Percentiles rank a stretch among this genome's conserved stretches.
Conservation (phyloP, 2,329 filamentous ascomycete species). For the Botrytis elliptica region DNA sequence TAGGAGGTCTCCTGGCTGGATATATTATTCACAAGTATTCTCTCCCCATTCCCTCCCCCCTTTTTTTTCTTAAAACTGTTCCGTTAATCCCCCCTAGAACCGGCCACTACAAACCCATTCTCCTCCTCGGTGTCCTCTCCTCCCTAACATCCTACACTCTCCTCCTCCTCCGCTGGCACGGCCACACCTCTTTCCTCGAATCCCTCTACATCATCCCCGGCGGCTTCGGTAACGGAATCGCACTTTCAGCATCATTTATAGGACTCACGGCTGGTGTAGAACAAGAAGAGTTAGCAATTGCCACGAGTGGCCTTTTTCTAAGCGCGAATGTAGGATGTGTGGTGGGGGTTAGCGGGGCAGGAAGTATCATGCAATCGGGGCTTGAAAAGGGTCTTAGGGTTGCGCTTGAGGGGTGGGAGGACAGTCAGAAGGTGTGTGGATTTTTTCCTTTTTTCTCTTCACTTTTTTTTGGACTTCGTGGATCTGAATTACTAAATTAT, state of each 20-base stretch:
- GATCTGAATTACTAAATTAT: neutral
- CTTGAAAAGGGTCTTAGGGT: slow-evolving; percentile 26
- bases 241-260: slow-evolving; percentile 49
- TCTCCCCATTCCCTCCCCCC: too few species aligned
- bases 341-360: slow-evolving; percentile 28
- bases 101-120: slow-evolving; percentile 57
- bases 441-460: neutral
- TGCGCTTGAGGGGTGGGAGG: slow-evolving; percentile 23
- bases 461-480: neutral
- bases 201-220: slow-evolving; percentile 59
- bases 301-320: slow-evolving; percentile 49
- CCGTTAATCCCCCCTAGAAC: slow-evolving; percentile 40
- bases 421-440: slow-evolving; percentile 6
- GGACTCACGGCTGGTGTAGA: slow-evolving; percentile 49
- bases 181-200: slow-evolving; percentile 54
- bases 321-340: slow-evolving; percentile 34
- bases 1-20: slow-evolving; percentile 61
- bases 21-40: slow-evolving; percentile 36
- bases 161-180: slow-evolving; percentile 58
- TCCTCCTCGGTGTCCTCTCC: slow-evolving; percentile 51
- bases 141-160: slow-evolving; percentile 52
- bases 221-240: slow-evolving; percentile 51
- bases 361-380: slow-evolving; percentile 27
- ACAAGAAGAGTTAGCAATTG: slow-evolving; percentile 48
- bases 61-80: too few species aligned